Evolutionary conservation across 139 green algal species (phyloP), one percentile per base, ranked within the genome.

Genomic region (Micractinium sp.): DNA sequence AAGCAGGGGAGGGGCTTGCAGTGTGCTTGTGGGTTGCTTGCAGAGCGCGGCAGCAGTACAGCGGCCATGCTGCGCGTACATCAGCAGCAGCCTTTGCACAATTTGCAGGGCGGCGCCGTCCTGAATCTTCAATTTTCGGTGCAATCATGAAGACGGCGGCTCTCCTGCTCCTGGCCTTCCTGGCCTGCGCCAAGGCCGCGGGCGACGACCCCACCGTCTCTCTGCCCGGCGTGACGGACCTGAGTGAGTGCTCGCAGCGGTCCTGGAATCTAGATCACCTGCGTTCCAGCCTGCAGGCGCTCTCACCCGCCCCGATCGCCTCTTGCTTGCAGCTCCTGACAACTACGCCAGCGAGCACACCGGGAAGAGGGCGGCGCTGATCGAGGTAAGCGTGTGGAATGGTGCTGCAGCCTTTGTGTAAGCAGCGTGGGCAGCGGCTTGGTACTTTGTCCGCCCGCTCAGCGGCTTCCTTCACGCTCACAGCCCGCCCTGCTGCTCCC

Each of bases 341-440:
- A 95, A 92, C 66, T 97, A 97, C 41, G 94, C 96, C 82, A 91
- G 90, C 29, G 41, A 91, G 16, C 92, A 98, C 3, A 95, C 91
- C 74, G 95, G 95, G 61, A 86, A 63, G 16, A 95, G 95, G 89
- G 91, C 95, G 61, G 95, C 85, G 1, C 91, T 97, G 25, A 93
- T 97, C 25, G 88, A 92, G 90, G 92, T 92, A 80, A 67, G 35
- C 61, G 27, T 47, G 63, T 56, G 81, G 66, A 9, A 2, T 12
- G 1, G 38, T 56, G 33, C 60, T 77, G 79, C 67, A n/a, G 33
- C 25, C 39, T 56, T 5, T 56, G n/a, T n/a, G n/a, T n/a, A n/a
- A n/a, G n/a, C n/a, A n/a, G n/a, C n/a, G n/a, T n/a, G 18, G 12
- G 73, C 73, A 56, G 75, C 2, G 25, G 33, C 75, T 4, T 18